phyloP scores from a whole-genome alignment of 192 early-diverging fungal species.

The Chytriomyces hyalinus region DNA sequence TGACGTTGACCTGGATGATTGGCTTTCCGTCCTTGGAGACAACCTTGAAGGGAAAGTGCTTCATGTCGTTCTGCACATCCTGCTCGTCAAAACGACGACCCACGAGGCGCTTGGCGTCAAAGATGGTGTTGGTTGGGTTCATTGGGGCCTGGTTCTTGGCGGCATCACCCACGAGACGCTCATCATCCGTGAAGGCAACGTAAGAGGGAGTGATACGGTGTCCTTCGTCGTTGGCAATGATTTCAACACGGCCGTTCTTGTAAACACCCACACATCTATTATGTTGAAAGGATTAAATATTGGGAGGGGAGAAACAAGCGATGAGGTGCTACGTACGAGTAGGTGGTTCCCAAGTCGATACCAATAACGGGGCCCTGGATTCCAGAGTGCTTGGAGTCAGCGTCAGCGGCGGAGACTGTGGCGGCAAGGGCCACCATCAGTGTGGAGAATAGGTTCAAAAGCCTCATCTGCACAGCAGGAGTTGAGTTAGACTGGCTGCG shows the following conservation, averaged over 20 bases:
- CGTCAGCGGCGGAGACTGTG: background rate
- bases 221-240: constrained; percentile 95
- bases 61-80: constrained; percentile 89
- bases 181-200: constrained; percentile 88
- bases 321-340: constrained; percentile 33
- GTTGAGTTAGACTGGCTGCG: too few relatives aligned
- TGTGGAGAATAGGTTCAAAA: constrained; percentile 6
- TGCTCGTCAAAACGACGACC: constrained; percentile 87
- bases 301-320: background rate
- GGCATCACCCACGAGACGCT: constrained; percentile 90
- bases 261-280: constrained; percentile 91
- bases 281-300: constrained; percentile 37
- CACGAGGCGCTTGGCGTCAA: constrained; percentile 90
- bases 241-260: constrained; percentile 94
- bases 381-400: constrained; percentile 1
- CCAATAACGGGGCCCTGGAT: constrained; percentile 64
- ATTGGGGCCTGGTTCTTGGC: constrained; percentile 91
- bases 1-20: constrained; percentile 77
- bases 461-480: background rate
- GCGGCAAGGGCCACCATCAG: constrained; percentile 8
- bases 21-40: constrained; percentile 82
- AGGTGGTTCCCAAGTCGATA: constrained; percentile 94
- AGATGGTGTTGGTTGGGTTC: constrained; percentile 91
- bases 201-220: constrained; percentile 95
- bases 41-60: constrained; percentile 93